A percentile compares a stretch with the other conserved stretches of the same genome.
Evolutionary conservation across 176 grass and related monocot species (phyloP).

Genomic region (Dactylis glomerata): DNA sequence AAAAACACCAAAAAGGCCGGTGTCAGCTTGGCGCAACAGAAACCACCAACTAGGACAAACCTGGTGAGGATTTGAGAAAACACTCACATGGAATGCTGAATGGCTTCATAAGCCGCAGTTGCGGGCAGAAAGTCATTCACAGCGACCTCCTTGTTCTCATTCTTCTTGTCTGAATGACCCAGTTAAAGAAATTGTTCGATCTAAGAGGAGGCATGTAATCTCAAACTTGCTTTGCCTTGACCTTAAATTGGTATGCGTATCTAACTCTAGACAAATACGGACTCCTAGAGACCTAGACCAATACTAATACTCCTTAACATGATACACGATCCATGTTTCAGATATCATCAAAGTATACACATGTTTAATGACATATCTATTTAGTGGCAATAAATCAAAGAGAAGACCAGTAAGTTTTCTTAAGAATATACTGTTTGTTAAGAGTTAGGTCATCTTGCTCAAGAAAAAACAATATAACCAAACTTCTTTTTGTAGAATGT

Average conservation of each 20-base stretch:
- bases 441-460: too few relatives aligned
- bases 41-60: neutral
- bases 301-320: too few relatives aligned
- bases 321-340: neutral
- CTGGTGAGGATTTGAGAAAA: neutral
- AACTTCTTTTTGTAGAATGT: neutral
- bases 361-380: too few relatives aligned
- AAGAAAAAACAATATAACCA: neutral
- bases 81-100: slow-evolving; percentile 80
- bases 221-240: neutral
- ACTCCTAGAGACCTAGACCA: too few relatives aligned
- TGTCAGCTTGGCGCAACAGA: neutral
- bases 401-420: too few relatives aligned
- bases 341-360: too few relatives aligned
- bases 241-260: neutral
- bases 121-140: slow-evolving; percentile 90
- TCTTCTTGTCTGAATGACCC: slow-evolving; percentile 81
- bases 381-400: too few relatives aligned
- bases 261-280: too few relatives aligned
- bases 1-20: neutral
- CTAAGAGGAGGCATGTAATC: neutral
- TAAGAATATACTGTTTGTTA: too few relatives aligned
- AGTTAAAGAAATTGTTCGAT: slow-evolving; percentile 36
- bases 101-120: slow-evolving; percentile 58
- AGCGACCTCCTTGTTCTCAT: slow-evolving; percentile 97